Percentiles rank a stretch among this genome's conserved stretches.
Conservation (phyloP, 257 asterid genomes). For the Orobanche coerulescens region DNA sequence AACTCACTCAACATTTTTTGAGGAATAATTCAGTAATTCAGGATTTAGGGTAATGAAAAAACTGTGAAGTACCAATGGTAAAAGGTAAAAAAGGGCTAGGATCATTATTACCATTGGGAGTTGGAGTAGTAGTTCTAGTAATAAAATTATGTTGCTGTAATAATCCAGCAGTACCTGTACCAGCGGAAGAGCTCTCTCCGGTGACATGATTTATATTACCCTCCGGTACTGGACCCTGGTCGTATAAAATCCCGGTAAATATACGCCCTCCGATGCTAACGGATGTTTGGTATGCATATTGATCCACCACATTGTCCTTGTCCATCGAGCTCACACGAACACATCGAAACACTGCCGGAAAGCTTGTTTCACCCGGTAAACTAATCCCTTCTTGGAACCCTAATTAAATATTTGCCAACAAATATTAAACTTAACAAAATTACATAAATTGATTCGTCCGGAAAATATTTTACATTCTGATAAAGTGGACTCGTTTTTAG, state of each 20-base stretch:
- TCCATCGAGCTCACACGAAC: constrained; percentile 66
- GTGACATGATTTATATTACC: constrained; percentile 25
- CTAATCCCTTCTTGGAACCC: constrained; percentile 47
- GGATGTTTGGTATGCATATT: constrained; percentile 69
- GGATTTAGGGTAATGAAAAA: constrained; percentile 43
- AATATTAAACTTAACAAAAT: not conserved
- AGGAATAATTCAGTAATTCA: constrained; percentile 17
- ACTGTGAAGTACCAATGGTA: constrained; percentile 36
- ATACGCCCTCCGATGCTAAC: constrained; percentile 66
- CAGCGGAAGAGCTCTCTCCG: constrained; percentile 37
- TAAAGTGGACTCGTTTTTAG: too few relatives aligned
- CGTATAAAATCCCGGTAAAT: constrained; percentile 71
- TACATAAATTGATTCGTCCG: not conserved
- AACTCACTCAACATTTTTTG: too few relatives aligned
- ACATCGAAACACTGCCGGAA: constrained; percentile 61
- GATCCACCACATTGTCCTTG: constrained; percentile 63
- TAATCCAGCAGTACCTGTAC: constrained; percentile 27
- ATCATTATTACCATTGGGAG: constrained; percentile 32
- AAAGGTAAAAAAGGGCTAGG: constrained; percentile 35
- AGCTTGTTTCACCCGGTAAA: constrained; percentile 58
- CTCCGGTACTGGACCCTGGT: constrained; percentile 49
- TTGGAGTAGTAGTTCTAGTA: constrained; percentile 11
- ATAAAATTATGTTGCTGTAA: constrained; percentile 26
- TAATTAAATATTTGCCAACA: not conserved
- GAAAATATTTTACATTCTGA: not conserved